phyloP scores from a whole-genome alignment of 2,329 filamentous ascomycete genomes.

The Sclerotinia minor region DNA sequence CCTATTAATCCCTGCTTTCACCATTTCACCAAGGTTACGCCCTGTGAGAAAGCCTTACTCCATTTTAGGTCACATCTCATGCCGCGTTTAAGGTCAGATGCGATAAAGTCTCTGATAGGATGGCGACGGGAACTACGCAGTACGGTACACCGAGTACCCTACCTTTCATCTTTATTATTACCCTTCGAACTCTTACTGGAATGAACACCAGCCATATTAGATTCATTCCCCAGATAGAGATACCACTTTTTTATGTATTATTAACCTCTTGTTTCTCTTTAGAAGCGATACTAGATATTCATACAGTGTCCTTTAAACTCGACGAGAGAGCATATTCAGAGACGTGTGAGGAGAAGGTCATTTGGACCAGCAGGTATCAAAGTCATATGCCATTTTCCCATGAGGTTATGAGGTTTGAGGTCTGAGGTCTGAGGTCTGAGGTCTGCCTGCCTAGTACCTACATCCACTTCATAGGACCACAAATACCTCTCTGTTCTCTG shows the following conservation, averaged over 20 bases:
- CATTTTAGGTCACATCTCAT: constrained; percentile 11
- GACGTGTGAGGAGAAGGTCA: background rate
- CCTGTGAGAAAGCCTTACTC: background rate
- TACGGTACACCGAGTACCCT: too few species aligned
- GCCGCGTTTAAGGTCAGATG: background rate
- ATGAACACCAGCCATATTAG: background rate
- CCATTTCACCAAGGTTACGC: constrained; percentile 1
- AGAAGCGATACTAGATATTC: background rate
- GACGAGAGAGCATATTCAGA: background rate
- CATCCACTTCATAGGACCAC: background rate
- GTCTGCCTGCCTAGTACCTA: background rate
- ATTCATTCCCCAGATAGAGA: background rate
- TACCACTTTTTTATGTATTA: background rate
- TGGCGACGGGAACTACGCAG: background rate
- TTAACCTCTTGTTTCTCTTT: background rate
- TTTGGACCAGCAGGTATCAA: background rate
- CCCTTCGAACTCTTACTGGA: background rate
- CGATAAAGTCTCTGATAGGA: background rate
- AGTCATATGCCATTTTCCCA: background rate
- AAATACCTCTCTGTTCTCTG: too few species aligned
- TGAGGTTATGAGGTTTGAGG: background rate
- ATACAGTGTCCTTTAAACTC: background rate
- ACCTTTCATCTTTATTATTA: too few species aligned
- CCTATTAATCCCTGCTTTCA: background rate
- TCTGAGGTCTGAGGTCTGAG: background rate